Evolutionary conservation across 2,329 filamentous ascomycete species (phyloP), one percentile per base, ranked within the genome.

Genomic region (Sporothrix protearum): DNA sequence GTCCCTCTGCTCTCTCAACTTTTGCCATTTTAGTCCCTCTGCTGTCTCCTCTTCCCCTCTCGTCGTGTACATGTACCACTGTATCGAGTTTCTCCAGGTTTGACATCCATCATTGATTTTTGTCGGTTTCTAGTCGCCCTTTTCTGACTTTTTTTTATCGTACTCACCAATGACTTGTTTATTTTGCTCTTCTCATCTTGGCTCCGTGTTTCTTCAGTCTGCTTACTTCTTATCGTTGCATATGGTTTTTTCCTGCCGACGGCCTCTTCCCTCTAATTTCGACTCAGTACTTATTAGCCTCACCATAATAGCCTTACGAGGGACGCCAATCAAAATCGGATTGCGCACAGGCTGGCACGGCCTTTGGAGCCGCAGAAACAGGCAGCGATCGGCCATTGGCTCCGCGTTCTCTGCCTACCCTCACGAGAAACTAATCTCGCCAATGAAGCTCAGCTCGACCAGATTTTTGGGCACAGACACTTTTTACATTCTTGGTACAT

Each of bases 191-290:
- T 51, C 36, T 51, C 10, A n/a, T 45, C 59, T 42, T 42, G 10
- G n/a, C 59, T 12, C 10, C 57, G 36, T 22, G 59, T 42, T 42
- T 63, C 59, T 28, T 63, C 59, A 19, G 59, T 36, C 59, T 63
- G 36, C 59, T 63, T 39, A 30, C 57, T 61, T 22, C 25, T 61
- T 57, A 28, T 59, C 28, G 30, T 33, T 42, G 8, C 22, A 9
- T n/a, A n/a, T 25, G n/a, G n/a, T n/a, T 25, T 10, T 51, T 51
- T 51, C 28, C 49, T 22, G 22, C 49, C 49, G 22, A 53, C 49
- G 12, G 22, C 49, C 19, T 63, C 22, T 64, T 64, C 59, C 59
- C 45, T 64, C 33, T 64, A 36, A 64, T 64, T 64, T 64, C 59
- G 36, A 36, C 59, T 64, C 59, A 64, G 8, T 22, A 36, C 59